Conservation (phyloP, 805 yeast species). For the Saccharomycopsis selenospora region DNA sequence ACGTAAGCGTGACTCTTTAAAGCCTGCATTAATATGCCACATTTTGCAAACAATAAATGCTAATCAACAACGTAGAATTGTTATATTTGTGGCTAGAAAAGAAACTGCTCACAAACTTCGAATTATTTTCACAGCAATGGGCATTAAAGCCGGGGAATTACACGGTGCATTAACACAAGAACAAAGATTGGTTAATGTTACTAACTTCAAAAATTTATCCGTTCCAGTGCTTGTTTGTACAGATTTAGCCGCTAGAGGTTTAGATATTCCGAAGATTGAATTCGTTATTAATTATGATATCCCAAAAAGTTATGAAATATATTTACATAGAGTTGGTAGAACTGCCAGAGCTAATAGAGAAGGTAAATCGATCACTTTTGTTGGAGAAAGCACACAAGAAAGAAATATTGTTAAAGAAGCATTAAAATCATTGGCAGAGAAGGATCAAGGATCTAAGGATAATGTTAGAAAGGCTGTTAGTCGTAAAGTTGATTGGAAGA, state of each 20-base stretch:
- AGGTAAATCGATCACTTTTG: constrained; percentile 89
- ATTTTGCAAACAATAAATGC: constrained; percentile 62
- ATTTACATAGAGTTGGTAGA: constrained; percentile 96
- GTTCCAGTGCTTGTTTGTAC: constrained; percentile 93
- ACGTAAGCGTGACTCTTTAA: constrained; percentile 76
- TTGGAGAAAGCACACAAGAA: constrained; percentile 85
- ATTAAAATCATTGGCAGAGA: constrained; percentile 30
- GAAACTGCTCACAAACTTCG: constrained; percentile 85
- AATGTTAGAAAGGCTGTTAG: constrained; percentile 61
- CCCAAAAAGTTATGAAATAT: constrained; percentile 89
- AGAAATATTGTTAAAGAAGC: constrained; percentile 89
- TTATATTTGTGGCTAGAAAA: constrained; percentile 87
- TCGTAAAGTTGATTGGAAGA: constrained; percentile 84
- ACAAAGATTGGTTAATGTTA: constrained; percentile 81
- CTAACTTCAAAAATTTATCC: constrained; percentile 69
- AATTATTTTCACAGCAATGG: constrained; percentile 64
- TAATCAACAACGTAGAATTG: constrained; percentile 59
- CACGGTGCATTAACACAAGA: constrained; percentile 86
- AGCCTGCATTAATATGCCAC: constrained; percentile 75
- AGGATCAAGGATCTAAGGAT: neutral
- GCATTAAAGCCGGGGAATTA: constrained; percentile 69
- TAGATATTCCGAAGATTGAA: constrained; percentile 97
- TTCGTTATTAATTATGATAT: constrained; percentile 90
- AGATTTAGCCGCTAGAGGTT: constrained; percentile 97
- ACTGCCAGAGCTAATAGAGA: constrained; percentile 99